Conservation (phyloP, 345 rosid species). For the Ailanthus altissimus region DNA sequence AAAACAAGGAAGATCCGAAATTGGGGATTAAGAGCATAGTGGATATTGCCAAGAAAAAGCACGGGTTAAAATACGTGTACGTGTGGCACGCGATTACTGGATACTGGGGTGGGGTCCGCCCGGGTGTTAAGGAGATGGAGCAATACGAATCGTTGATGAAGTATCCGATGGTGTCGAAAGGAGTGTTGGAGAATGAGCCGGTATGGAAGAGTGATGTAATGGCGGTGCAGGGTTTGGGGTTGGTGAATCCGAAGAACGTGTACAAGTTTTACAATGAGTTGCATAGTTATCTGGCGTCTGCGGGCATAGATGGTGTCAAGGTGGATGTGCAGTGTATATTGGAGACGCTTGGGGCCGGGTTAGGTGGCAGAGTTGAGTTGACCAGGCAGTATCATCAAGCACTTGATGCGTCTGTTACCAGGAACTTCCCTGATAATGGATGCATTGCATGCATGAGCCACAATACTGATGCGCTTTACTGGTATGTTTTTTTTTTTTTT, state of each 20-base stretch:
- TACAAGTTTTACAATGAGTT: constrained; percentile 71
- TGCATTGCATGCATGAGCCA: constrained; percentile 98
- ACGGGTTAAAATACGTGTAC: constrained; percentile 78
- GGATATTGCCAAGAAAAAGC: constrained; percentile 55
- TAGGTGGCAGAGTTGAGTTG: constrained; percentile 86
- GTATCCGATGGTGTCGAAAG: constrained; percentile 65
- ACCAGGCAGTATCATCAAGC: constrained; percentile 89
- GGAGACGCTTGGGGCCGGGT: constrained; percentile 80
- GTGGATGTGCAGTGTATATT: constrained; percentile 90
- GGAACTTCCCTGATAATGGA: constrained; percentile 84
- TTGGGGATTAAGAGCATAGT: constrained; percentile 76
- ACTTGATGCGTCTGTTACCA: constrained; percentile 77
- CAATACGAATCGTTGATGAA: constrained; percentile 67
- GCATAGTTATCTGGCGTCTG: constrained; percentile 75
- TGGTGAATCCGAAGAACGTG: constrained; percentile 73
- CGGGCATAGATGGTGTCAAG: constrained; percentile 92
- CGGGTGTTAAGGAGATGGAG: constrained; percentile 66
- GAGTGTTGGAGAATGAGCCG: constrained; percentile 83
- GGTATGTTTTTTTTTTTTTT: constrained; percentile 38
- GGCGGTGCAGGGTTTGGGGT: constrained; percentile 80
- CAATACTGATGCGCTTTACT: constrained; percentile 89
- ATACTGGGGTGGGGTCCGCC: constrained; percentile 96
- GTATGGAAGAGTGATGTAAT: constrained; percentile 69
- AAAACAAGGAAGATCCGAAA: constrained; percentile 59
- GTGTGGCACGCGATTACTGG: constrained; percentile 98